Evolutionary conservation across 2,329 filamentous ascomycete genomes (phyloP), one percentile per base, ranked within the genome.

Genomic region (Monosporascus sp.): DNA sequence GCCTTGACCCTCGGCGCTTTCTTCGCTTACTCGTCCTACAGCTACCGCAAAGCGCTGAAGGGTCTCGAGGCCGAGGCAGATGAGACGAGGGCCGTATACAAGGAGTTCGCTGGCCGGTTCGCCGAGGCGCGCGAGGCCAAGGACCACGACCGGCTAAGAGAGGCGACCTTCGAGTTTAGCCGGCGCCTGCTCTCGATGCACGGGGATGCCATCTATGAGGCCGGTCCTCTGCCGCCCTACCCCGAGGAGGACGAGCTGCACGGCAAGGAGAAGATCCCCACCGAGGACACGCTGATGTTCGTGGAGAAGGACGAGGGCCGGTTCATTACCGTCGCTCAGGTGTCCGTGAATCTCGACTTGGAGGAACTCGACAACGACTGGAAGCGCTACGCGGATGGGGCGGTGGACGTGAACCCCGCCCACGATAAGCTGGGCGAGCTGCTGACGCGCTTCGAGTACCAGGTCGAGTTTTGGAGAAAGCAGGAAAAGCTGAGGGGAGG

Each of bases 281-380:
- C 53, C 22, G 59, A 59, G 52, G 57, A 61, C 39, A 59, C 57
- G 38, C 25, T 55, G 45, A 46, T 58, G 37, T 54, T 57, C 44
- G 35, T 59, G 36, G 38, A 50, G n/a, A 45, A 54, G 39, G 35
- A 50, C 38, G 36, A 52, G 2, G 22, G 49, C 8, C 48, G 36
- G 17, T 48, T 20, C 24, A 35, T 50, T 35, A 17, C 27, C 22
- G 14, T 15, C n/a, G 44, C 57, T 22, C 15, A 38, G 14, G 38
- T 60, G 14, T 52, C 44, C 38, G 48, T 57, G 47, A 60, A 60
- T 24, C 36, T 53, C 15, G 54, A 56, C 39, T n/a, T 51, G 8
- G 45, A 52, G 31, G 45, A 52, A 18, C n/a, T 51, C 25, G 43
- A 52, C 24, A 39, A 31, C 31, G 38, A 41, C 18, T 24, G 47